Evolutionary conservation across 345 rosid genomes (phyloP).

Genomic region (Hibiscus mutabilis): DNA sequence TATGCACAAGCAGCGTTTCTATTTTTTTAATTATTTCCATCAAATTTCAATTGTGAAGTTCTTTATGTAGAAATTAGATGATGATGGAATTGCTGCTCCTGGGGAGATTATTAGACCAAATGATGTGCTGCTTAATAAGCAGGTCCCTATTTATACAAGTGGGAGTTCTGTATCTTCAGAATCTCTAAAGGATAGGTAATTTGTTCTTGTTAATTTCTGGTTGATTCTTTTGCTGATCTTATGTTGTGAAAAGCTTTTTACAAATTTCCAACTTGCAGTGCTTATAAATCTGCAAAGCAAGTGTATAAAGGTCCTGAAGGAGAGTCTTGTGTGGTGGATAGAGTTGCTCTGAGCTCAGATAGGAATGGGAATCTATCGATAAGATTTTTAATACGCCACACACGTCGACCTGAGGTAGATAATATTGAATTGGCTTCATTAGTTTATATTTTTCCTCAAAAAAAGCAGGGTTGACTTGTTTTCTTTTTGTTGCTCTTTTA

Average conservation of each 20-base stretch:
- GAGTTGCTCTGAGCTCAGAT: constrained; percentile 70
- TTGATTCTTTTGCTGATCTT: background rate
- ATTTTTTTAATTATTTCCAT: background rate
- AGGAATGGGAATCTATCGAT: constrained; percentile 39
- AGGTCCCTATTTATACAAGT: constrained; percentile 44
- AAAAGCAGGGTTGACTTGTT: background rate
- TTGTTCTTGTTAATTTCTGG: constrained; percentile 4
- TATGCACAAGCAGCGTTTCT: background rate
- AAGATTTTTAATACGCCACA: constrained; percentile 72
- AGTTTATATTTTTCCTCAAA: background rate
- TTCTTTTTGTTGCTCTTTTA: constrained; percentile 6
- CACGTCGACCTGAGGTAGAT: constrained; percentile 91
- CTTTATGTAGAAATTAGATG: constrained; percentile 54
- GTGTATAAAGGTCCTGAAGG: constrained; percentile 68
- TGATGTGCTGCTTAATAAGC: constrained; percentile 64
- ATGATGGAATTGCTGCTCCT: constrained; percentile 86
- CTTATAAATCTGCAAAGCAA: constrained; percentile 46
- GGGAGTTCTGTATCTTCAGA: constrained; percentile 21
- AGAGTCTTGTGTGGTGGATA: constrained; percentile 75
- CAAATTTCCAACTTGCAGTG: constrained; percentile 33
- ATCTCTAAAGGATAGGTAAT: constrained; percentile 44
- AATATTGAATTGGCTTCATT: background rate
- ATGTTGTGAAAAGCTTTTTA: background rate
- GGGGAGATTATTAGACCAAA: constrained; percentile 73
- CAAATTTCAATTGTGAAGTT: background rate